Evolutionary conservation across 2,329 filamentous ascomycete genomes (phyloP), one percentile per base, ranked within the genome.

Genomic region (Colletotrichum neosansevieriae): DNA sequence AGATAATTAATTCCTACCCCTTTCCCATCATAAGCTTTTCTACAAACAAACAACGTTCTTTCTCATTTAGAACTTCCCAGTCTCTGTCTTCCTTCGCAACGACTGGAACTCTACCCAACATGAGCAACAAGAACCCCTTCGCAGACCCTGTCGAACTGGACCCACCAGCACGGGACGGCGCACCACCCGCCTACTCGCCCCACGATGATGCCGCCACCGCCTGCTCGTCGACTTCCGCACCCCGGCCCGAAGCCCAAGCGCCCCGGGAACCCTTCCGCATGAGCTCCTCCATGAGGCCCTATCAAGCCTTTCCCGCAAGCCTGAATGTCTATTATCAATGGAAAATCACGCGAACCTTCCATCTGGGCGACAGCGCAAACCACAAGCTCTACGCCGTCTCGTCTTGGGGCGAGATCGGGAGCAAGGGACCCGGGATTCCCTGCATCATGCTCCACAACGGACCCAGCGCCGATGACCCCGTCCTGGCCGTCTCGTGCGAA

Each of bases 381-480:
- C 51, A 58, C 42, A 63, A 58, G 19, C 15, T 49, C 3, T 50
- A 12, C 11, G 51, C 51, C 15, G 7, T 50, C 24, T 49, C 60
- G 2, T n/a, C 32, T 2, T 60, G 34, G 24, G 45, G 40, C 19
- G 58, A 42, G 3, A 12, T 50, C 17, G 47, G 29, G 12, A 45
- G 58, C 13, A 51, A 51, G 17, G 34, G 58, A 17, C 58, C 58
- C 29, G 58, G 58, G n/a, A 60, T 50, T 3, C 32, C 32, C 2
- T 51, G 44, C 19, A 24, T 51, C 45, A 45, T 60, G 15, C 58
- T 60, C 1, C 47, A 60, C 58, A 60, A 60, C 15, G 58, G 58
- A 3, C 58, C 58, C 1, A 40, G 12, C 45, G 34, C 15, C 50
- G 24, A 49, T 9, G 36, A 47, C n/a, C 38, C 59, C 29, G 29